A percentile compares a stretch with the other conserved stretches of the same genome.
Evolutionary conservation across 1,284 basidiomycete genomes (phyloP).

Genomic region (Ganoderma lucidum): DNA sequence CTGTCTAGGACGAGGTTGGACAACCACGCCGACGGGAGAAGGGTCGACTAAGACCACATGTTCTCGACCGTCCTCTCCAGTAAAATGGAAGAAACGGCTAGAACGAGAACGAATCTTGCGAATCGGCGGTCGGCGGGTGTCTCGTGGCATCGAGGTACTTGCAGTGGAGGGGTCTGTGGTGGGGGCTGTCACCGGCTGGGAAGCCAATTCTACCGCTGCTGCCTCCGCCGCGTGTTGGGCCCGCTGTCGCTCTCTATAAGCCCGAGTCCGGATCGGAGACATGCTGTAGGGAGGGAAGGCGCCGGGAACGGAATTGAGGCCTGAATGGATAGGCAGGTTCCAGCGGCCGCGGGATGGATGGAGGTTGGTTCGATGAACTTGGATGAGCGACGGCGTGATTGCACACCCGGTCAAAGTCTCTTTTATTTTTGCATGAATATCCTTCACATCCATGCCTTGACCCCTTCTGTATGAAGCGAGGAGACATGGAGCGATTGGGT

Average conservation of each 20-base stretch:
- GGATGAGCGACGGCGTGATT: not conserved
- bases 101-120: not conserved
- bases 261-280: conserved; percentile 2
- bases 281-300: not conserved
- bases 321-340: not conserved
- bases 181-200: not conserved
- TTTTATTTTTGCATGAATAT: not conserved
- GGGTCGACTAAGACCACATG: not conserved
- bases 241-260: conserved; percentile 2
- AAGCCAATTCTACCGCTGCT: not conserved
- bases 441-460: not conserved
- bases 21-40: not conserved
- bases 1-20: not conserved
- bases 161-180: too few relatives aligned
- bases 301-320: not conserved
- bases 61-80: not conserved
- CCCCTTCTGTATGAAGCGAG: not conserved
- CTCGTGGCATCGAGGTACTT: not conserved
- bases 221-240: not conserved
- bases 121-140: not conserved
- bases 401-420: not conserved
- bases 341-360: too few relatives aligned
- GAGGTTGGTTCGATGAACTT: not conserved
- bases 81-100: not conserved
- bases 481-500: not conserved